phyloP scores from a whole-genome alignment of 2,329 filamentous ascomycete genomes.

The Chaetomium strumarium region DNA sequence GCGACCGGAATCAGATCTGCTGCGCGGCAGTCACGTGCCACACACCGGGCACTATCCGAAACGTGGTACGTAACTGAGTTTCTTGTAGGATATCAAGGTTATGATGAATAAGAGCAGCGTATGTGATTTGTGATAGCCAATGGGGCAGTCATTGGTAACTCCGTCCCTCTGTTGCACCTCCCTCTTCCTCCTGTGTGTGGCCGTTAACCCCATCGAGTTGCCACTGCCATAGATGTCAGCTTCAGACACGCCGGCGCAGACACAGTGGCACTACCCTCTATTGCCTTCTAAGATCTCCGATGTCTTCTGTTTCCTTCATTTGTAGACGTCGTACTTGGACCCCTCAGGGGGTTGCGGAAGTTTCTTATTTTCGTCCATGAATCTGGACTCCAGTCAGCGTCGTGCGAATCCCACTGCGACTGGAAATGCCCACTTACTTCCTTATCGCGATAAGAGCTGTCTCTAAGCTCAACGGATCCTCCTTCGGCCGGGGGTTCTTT shows the following conservation, averaged over 20 bases:
- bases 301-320: conserved; percentile 16
- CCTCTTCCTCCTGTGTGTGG: no score
- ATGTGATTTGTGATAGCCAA: no score
- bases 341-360: conserved; percentile 89
- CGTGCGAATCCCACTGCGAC: not conserved
- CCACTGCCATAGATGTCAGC: no score
- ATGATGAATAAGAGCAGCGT: no score
- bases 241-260: no score
- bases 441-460: conserved; percentile 33
- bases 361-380: conserved; percentile 97
- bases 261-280: not conserved
- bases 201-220: no score
- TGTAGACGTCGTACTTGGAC: conserved; percentile 40
- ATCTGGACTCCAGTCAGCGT: conserved; percentile 47
- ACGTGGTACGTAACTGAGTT: no score
- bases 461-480: conserved; percentile 33
- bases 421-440: conserved; percentile 24
- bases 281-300: not conserved
- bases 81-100: no score
- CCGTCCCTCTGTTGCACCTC: no score
- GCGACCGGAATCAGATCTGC: conserved; percentile 2
- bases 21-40: conserved; percentile 24
- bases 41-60: not conserved
- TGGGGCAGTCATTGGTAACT: no score
- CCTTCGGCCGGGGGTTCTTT: conserved; percentile 29